phyloP scores from a whole-genome alignment of 306 rosid genomes.

The Prunus armeniaca region DNA sequence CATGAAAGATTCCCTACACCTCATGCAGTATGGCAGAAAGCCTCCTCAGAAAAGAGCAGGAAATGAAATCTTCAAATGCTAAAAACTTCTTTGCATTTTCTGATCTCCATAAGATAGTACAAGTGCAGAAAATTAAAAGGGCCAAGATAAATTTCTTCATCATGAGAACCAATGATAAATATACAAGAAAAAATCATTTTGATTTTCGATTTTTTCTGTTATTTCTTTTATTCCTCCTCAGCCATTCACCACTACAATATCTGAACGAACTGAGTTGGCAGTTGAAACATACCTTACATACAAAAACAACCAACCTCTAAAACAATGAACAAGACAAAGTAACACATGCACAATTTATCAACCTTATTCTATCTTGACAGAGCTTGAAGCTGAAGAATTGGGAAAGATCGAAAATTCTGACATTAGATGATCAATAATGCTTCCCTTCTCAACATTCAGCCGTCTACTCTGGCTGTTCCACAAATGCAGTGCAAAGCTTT shows the following conservation, averaged over 20 bases:
- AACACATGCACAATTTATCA: slow-evolving; percentile 5
- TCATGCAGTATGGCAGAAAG: neutral
- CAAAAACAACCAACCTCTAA: neutral
- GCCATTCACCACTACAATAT: neutral
- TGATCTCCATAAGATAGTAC: too few species aligned
- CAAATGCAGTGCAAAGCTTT: slow-evolving; percentile 66
- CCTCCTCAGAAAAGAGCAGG: too few species aligned
- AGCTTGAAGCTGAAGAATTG: slow-evolving; percentile 32
- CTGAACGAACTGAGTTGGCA: slow-evolving; percentile 19
- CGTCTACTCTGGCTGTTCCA: slow-evolving; percentile 81
- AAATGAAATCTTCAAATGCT: neutral
- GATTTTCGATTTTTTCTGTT: neutral
- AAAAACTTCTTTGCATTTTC: neutral
- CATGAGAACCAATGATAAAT: neutral
- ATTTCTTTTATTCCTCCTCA: neutral
- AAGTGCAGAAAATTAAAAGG: too few species aligned
- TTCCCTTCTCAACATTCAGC: slow-evolving; percentile 60
- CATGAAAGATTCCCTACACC: neutral
- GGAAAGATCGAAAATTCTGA: slow-evolving; percentile 53
- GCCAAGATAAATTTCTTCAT: neutral
- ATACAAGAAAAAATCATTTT: neutral
- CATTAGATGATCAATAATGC: slow-evolving; percentile 57
- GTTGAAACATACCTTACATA: slow-evolving; percentile 6
- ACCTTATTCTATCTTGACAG: slow-evolving; percentile 29
- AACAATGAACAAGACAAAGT: slow-evolving; percentile 5